Base-by-base conservation (phyloP, 1,284 basidiomycete genomes). In the Apiotrichum laibachii region DNA sequence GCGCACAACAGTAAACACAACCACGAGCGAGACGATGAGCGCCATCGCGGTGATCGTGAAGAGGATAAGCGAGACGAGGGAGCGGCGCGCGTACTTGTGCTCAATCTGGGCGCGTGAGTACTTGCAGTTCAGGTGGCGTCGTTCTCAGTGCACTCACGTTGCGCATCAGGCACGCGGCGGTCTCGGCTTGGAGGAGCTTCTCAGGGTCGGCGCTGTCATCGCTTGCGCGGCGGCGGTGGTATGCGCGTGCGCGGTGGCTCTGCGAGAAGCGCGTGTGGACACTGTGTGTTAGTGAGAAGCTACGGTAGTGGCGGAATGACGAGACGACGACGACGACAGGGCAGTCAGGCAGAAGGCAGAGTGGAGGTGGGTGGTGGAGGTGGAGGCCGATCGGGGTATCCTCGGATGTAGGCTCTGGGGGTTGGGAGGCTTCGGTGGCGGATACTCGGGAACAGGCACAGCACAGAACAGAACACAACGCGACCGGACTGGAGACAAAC, bases 21-120 rank as follows among this genome's bases (percentile, higher is more conserved):
- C 54, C 5, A 51, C 63, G 31, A 72, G 48, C 34, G 26, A 31
- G 26, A 31, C 26, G 26, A 40, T 35, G 37, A 50, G 15, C 19
- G 37, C 21, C 15, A 66, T 50, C 11, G 70, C 52, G 47, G 60
- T 19, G 10, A 62, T 35, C 12, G 62, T 16, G 43, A 70, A 9
- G 22, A 67, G 13, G 11, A 60, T 26, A 1, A 64, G 37, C 49
- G 70, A 64, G 10, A 53, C 22, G 44, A 72, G 60, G 12, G 75
- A 77, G 45, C 72, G 63, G 19, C 65, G 63, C 11, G 73, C 73
- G 58, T 76, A 78, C 56, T 71, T 73, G 50, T 73, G 51, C 60
- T 78, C 76, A 34, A 72, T 68, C 75, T 75, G 55, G 19, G 0
- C 4, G 0, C 4, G 21, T 11, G 43, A 19, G 53, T 54, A 13